Evolutionary conservation across 305 asterid genomes (phyloP), one percentile per base, ranked within the genome.

Genomic region (Galium porrigens): DNA sequence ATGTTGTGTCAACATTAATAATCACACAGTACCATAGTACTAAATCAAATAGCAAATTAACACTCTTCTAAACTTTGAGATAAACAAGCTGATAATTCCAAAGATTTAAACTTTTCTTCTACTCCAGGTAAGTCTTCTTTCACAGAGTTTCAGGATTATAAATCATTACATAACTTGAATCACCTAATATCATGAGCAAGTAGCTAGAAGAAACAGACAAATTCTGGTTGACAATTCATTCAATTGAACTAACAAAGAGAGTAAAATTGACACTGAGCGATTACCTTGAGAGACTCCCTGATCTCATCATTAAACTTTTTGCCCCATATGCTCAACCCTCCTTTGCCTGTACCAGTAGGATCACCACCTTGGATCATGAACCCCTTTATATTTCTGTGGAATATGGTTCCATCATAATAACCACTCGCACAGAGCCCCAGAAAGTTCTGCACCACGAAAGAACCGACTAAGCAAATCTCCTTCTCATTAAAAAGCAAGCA

Each of bases 321-420:
- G 30, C 96, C 96, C 96, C 96, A 89, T 73, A 92, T 92, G 73
- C 98, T 92, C 39, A 84, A 85, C 69, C 95, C 95, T 0, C 98
- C 96, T 81, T 89, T 91, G 71, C 96, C 98, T 1, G 96, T 86
- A 67, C 84, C 86, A 57, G 95, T 86, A 17, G 98, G 96, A 71
- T 88, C 98, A 46, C 98, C 98, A 62, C 95, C 98, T 84, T 91
- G 98, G 75, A 91, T 86, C 95, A 92, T 92, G 84, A 92, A 92
- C 58, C 86, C 89, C 78, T 92, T 86, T 22, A 92, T 92, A 67
- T 92, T 92, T 76, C 98, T 82, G 66, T 92, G 98, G 58, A 92
- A 92, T 80, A 86, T 81, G 77, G 96, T 92, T 51, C 90, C 95
- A 71, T 92, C 98, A 30, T 92, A 92, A 74, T 86, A 89, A 66